Percentiles rank a stretch among this genome's conserved stretches.
Evolutionary conservation across 2,329 filamentous ascomycete genomes (phyloP).

Genomic region (Beauveria sp.): DNA sequence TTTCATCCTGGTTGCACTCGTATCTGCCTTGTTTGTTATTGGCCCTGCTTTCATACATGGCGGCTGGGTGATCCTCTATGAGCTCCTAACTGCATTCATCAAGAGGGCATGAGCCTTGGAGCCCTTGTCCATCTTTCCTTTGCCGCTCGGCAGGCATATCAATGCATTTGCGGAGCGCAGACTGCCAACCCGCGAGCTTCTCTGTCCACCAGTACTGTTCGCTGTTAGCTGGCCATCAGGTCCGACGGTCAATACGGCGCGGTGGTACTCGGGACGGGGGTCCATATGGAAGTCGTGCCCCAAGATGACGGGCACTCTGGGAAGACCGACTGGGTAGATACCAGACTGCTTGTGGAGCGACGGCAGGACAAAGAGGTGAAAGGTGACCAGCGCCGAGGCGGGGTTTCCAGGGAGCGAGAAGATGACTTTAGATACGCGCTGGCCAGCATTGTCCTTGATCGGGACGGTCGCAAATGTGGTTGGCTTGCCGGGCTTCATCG

Average conservation of each 20-base stretch:
- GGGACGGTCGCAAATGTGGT: conserved; percentile 92
- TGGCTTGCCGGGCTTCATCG: conserved; percentile 97
- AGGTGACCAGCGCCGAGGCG: conserved; percentile 84
- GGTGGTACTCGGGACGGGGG: conserved; percentile 80
- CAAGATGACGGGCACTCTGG: conserved; percentile 62
- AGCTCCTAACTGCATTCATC: conserved; percentile 49
- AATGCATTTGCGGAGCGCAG: conserved; percentile 83
- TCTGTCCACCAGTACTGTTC: conserved; percentile 78
- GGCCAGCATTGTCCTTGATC: conserved; percentile 49
- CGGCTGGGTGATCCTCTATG: background rate
- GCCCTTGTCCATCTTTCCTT: conserved; percentile 60
- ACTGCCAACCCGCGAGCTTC: conserved; percentile 85
- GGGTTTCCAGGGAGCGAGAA: conserved; percentile 94
- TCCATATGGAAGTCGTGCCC: conserved; percentile 70
- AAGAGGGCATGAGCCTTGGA: conserved; percentile 68
- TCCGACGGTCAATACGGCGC: conserved; percentile 62
- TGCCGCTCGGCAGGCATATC: conserved; percentile 62
- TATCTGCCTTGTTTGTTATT: background rate
- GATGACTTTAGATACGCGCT: conserved; percentile 59
- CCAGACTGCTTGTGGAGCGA: conserved; percentile 72
- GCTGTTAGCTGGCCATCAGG: conserved; percentile 64
- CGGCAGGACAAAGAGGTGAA: conserved; percentile 89
- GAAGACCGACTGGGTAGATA: conserved; percentile 58
- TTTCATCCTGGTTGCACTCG: background rate
- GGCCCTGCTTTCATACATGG: background rate